These are phyloP conservation scores for Aspergillus sp. DNA, from an alignment of 2,329 filamentous ascomycete genomes.

Conservation along the genomic window DNA sequence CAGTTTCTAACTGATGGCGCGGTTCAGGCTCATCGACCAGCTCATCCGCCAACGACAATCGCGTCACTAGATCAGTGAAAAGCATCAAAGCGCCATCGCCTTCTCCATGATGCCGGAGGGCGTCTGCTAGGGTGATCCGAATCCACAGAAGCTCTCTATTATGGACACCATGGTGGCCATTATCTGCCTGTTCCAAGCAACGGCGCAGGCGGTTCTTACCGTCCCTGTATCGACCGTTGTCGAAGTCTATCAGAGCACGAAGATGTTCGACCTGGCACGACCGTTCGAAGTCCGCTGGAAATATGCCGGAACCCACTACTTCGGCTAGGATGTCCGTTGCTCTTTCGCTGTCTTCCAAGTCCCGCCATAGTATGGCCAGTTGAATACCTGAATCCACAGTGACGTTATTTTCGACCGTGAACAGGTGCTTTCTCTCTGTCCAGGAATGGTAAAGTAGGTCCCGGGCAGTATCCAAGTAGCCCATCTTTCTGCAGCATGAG, in stretches of 20 bases:
- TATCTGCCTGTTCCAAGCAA: not conserved
- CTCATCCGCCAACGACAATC: not conserved
- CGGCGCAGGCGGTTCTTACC: not conserved
- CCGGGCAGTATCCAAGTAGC: not conserved
- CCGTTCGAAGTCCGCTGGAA: not conserved
- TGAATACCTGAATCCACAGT: slow-evolving; percentile 1
- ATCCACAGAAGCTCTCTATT: slow-evolving; percentile 1
- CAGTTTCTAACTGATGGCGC: not conserved
- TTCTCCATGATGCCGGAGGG: not conserved
- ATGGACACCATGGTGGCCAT: not conserved
- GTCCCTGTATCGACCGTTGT: not conserved
- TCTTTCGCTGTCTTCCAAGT: not conserved
- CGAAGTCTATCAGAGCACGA: not conserved
- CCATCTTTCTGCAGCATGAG: not conserved
- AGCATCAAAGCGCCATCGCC: not conserved
- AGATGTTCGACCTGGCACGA: not conserved
- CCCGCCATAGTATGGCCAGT: not conserved
- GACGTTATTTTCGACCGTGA: not conserved
- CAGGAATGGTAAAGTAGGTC: not conserved
- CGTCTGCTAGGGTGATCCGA: not conserved
- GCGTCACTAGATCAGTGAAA: not conserved
- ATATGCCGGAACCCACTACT: not conserved
- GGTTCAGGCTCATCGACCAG: not conserved
- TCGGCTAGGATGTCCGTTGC: not conserved
- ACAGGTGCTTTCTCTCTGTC: not conserved